Conservation (phyloP, 768 basidiomycete species). For the Myochromella boudieri region DNA sequence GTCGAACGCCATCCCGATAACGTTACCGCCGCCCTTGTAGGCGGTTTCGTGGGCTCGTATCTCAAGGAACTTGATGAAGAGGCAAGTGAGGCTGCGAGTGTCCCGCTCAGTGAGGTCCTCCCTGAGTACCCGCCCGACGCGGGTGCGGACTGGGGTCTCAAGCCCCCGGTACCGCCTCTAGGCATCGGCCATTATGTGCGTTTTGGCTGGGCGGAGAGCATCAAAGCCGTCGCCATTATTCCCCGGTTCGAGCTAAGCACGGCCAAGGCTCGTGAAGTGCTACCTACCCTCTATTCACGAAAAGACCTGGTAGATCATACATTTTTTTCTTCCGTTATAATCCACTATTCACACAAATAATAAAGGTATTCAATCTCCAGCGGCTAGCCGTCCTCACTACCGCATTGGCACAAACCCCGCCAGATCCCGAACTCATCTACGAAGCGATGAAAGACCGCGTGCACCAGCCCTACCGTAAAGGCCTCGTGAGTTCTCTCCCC, state of each 20-base stretch:
- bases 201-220: slow-evolving; percentile 80
- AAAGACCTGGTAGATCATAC: slow-evolving; percentile 77
- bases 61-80: slow-evolving; percentile 82
- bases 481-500: slow-evolving; percentile 58
- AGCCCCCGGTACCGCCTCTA: slow-evolving; percentile 83
- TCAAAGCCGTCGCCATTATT: slow-evolving; percentile 93
- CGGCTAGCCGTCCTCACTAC: slow-evolving; percentile 95
- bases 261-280: slow-evolving; percentile 85
- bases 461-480: slow-evolving; percentile 94
- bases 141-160: slow-evolving; percentile 84
- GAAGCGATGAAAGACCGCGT: slow-evolving; percentile 99
- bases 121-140: slow-evolving; percentile 96
- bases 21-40: slow-evolving; percentile 94
- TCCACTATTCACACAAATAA: slow-evolving; percentile 2
- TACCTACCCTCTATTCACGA: slow-evolving; percentile 83
- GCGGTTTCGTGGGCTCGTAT: slow-evolving; percentile 97
- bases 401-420: slow-evolving; percentile 85
- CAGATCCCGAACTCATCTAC: slow-evolving; percentile 95
- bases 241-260: slow-evolving; percentile 96
- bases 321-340: background rate
- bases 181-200: slow-evolving; percentile 95
- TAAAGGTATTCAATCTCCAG: slow-evolving; percentile 95
- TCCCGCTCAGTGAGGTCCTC: slow-evolving; percentile 93
- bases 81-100: slow-evolving; percentile 81
- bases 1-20: slow-evolving; percentile 99